A percentile compares a stretch with the other conserved stretches of the same genome.
phyloP scores from a whole-genome alignment of 2,329 filamentous ascomycete species.

The Epichloe baconii region DNA sequence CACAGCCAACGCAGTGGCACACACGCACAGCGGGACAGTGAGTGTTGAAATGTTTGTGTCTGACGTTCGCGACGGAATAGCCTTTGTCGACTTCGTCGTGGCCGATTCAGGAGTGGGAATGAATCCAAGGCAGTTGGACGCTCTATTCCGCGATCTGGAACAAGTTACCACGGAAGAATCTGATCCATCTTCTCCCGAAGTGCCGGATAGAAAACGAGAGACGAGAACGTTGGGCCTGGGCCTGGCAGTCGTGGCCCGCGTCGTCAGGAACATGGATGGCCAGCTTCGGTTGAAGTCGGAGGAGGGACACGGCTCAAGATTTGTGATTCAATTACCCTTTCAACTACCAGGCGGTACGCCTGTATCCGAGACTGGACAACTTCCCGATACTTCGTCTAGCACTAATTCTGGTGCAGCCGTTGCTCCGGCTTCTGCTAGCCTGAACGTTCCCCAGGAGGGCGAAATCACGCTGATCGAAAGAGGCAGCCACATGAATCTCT shows the following conservation, averaged over 20 bases:
- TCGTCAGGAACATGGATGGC: constrained; percentile 81
- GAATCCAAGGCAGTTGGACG: constrained; percentile 47
- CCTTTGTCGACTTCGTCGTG: constrained; percentile 60
- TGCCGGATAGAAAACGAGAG: constrained; percentile 18
- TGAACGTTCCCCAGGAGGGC: constrained; percentile 23
- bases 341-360: constrained; percentile 36
- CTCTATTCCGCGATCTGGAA: constrained; percentile 44
- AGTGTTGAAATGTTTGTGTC: constrained; percentile 56
- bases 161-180: constrained; percentile 38
- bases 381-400: background rate
- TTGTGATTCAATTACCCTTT: constrained; percentile 70
- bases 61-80: constrained; percentile 37
- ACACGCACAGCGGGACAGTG: constrained; percentile 56
- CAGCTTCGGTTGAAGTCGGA: constrained; percentile 77
- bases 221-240: constrained; percentile 58
- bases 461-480: constrained; percentile 52
- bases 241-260: constrained; percentile 75
- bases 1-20: constrained; percentile 71
- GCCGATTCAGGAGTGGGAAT: constrained; percentile 65
- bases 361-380: constrained; percentile 9
- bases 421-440: constrained; percentile 11
- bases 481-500: constrained; percentile 16
- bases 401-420: constrained; percentile 6
- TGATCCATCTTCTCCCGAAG: constrained; percentile 13
- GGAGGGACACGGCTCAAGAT: constrained; percentile 67